These are phyloP conservation scores for Kwoniella shivajii DNA, from an alignment of 1,284 basidiomycete genomes.

Conservation along the genomic window DNA sequence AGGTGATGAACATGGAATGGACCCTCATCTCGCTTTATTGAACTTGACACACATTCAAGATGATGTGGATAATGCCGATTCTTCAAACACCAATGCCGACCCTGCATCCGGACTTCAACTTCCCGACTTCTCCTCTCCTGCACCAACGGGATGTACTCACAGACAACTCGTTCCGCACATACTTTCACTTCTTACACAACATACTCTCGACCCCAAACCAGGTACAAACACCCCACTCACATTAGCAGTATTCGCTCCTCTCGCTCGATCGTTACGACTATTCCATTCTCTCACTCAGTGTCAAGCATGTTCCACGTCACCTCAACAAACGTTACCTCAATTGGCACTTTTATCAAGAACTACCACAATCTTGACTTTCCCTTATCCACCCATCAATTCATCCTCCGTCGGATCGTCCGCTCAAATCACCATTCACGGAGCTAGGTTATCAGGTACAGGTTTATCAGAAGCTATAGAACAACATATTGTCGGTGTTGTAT, in stretches of 20 bases:
- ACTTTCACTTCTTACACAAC: slow-evolving; percentile 41
- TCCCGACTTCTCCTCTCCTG: slow-evolving; percentile 18
- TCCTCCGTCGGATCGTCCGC: slow-evolving; percentile 41
- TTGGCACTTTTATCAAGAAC: slow-evolving; percentile 51
- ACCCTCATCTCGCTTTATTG: slow-evolving; percentile 50
- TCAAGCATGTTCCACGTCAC: slow-evolving; percentile 41
- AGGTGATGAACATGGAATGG: slow-evolving; percentile 33
- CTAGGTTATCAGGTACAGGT: slow-evolving; percentile 48
- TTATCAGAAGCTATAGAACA: slow-evolving; percentile 52
- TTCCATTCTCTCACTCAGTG: slow-evolving; percentile 47
- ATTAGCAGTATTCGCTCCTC: slow-evolving; percentile 44
- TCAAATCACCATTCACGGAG: slow-evolving; percentile 51
- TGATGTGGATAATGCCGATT: slow-evolving; percentile 22
- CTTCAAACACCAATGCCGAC: slow-evolving; percentile 16
- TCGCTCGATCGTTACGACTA: slow-evolving; percentile 46
- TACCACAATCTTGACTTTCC: slow-evolving; percentile 51
- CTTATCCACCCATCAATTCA: slow-evolving; percentile 43
- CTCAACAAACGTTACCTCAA: slow-evolving; percentile 53
- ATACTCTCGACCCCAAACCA: slow-evolving; percentile 48
- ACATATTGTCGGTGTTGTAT: slow-evolving; percentile 53
- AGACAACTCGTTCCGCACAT: slow-evolving; percentile 46
- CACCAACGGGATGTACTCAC: slow-evolving; percentile 38
- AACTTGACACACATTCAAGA: slow-evolving; percentile 42
- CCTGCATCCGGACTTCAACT: slow-evolving; percentile 26
- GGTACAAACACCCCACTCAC: slow-evolving; percentile 49